Evolutionary conservation across 2,329 filamentous ascomycete genomes (phyloP).

Genomic region (Boeremia exigua): DNA sequence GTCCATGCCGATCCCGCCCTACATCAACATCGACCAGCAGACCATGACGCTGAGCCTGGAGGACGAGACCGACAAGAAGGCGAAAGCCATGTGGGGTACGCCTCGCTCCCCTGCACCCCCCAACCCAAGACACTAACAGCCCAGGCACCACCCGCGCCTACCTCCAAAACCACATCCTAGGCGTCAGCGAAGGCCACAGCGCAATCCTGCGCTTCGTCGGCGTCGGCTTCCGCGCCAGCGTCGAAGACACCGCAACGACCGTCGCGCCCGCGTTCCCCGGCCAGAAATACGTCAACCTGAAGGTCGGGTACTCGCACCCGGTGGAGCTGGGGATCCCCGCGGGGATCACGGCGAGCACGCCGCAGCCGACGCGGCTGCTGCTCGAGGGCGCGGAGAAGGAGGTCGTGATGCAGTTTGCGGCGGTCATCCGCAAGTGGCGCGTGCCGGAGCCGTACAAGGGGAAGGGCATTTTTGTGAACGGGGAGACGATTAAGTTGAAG

Average conservation of each 20-base stretch:
- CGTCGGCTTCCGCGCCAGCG: slow-evolving; percentile 89
- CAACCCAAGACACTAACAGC: slow-evolving; percentile 1
- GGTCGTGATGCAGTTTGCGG: slow-evolving; percentile 88
- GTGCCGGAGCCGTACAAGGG: slow-evolving; percentile 97
- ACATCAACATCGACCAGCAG: slow-evolving; percentile 75
- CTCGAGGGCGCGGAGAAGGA: slow-evolving; percentile 88
- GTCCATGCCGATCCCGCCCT: slow-evolving; percentile 78
- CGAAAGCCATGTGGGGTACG: slow-evolving; percentile 95
- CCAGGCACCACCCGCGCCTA: slow-evolving; percentile 84
- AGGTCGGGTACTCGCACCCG: slow-evolving; percentile 95
- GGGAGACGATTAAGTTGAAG: slow-evolving; percentile 97
- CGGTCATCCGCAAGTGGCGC: slow-evolving; percentile 85
- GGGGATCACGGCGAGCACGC: slow-evolving; percentile 84
- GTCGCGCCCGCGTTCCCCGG: slow-evolving; percentile 72
- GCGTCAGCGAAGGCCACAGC: slow-evolving; percentile 95
- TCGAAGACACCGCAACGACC: slow-evolving; percentile 77
- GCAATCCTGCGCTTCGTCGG: slow-evolving; percentile 91
- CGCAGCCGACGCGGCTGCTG: slow-evolving; percentile 88
- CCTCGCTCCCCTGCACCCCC: slow-evolving; percentile 4
- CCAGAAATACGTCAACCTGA: slow-evolving; percentile 88
- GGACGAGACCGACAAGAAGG: slow-evolving; percentile 71
- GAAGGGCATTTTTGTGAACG: slow-evolving; percentile 98
- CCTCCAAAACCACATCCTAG: slow-evolving; percentile 87
- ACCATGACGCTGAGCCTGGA: slow-evolving; percentile 69
- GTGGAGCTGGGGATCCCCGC: slow-evolving; percentile 85